Conservation (phyloP, 73 alveolate genomes). For the Effrenium voratum region DNA sequence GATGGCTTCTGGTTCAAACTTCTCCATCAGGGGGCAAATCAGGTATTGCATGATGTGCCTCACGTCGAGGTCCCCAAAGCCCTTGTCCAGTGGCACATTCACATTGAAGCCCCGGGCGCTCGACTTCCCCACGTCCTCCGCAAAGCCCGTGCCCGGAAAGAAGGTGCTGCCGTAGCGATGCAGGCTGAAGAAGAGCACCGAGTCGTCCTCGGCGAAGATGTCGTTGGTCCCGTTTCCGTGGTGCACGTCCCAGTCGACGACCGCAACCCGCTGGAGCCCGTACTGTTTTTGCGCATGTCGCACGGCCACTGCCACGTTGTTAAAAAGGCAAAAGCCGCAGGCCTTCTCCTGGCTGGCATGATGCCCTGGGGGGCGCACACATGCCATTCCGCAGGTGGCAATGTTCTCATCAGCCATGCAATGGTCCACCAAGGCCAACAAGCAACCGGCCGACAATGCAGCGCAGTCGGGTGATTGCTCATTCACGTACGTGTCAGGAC, state of each 20-base stretch:
- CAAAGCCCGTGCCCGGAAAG: constrained; percentile 97
- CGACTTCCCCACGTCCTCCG: constrained; percentile 96
- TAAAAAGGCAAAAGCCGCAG: constrained; percentile 98
- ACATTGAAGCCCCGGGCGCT: constrained; percentile 97
- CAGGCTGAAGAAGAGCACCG: constrained; percentile 97
- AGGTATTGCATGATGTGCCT: constrained; percentile 23
- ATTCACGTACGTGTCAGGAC: constrained; percentile 60
- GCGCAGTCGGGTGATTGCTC: constrained; percentile 76
- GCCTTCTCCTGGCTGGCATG: constrained; percentile 97
- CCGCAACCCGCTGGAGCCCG: constrained; percentile 96
- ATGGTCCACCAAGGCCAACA: constrained; percentile 67
- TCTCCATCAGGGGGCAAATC: constrained; percentile 64
- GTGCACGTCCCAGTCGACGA: constrained; percentile 99
- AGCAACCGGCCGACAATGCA: constrained; percentile 26
- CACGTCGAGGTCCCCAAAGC: constrained; percentile 57
- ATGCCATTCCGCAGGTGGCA: constrained; percentile 32
- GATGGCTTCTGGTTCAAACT: constrained; percentile 57
- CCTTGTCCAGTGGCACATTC: constrained; percentile 96
- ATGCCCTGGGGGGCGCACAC: constrained; percentile 98
- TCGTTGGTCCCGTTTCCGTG: constrained; percentile 99
- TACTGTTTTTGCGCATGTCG: constrained; percentile 96
- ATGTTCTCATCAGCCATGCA: neutral
- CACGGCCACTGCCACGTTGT: constrained; percentile 98
- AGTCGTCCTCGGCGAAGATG: constrained; percentile 96
- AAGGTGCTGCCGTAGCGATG: constrained; percentile 97